Percentiles rank a stretch among this genome's conserved stretches.
These are phyloP conservation scores for Aspergillus spinulosporus DNA, from an alignment of 2,329 filamentous ascomycete species.

Conservation along the genomic window DNA sequence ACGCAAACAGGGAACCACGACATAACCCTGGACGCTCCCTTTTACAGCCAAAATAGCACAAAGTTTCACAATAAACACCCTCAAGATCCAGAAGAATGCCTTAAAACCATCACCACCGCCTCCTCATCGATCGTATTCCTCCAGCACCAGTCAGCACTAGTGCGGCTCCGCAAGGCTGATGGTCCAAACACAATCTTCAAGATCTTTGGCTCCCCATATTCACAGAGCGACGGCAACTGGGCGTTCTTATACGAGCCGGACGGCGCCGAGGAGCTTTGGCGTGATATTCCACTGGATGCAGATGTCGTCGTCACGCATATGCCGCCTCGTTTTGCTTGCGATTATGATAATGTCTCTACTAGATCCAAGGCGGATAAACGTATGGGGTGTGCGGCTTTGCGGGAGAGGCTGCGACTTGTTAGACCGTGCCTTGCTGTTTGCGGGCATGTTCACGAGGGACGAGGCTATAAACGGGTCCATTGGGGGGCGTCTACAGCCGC, in stretches of 20 bases:
- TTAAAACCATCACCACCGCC: slow-evolving; percentile 41
- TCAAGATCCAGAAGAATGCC: slow-evolving; percentile 49
- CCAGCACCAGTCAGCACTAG: slow-evolving; percentile 48
- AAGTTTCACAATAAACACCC: slow-evolving; percentile 47
- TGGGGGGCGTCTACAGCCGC: slow-evolving; percentile 39
- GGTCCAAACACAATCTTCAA: slow-evolving; percentile 53
- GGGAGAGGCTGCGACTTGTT: slow-evolving; percentile 46
- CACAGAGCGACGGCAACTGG: slow-evolving; percentile 50
- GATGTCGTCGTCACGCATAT: slow-evolving; percentile 60
- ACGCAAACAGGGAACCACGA: slow-evolving; percentile 57
- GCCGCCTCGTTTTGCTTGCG: slow-evolving; percentile 53
- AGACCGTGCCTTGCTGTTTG: slow-evolving; percentile 56
- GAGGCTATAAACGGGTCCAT: slow-evolving; percentile 54
- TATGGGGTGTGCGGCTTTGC: slow-evolving; percentile 54
- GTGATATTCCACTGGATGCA: slow-evolving; percentile 50
- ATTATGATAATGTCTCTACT: slow-evolving; percentile 33
- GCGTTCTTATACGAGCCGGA: slow-evolving; percentile 56
- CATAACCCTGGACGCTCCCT: slow-evolving; percentile 53
- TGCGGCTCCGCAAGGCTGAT: slow-evolving; percentile 47
- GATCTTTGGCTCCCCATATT: slow-evolving; percentile 61
- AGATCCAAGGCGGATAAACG: slow-evolving; percentile 18
- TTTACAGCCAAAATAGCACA: slow-evolving; percentile 46
- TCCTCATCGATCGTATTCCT: slow-evolving; percentile 54
- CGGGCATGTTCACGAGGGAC: slow-evolving; percentile 59
- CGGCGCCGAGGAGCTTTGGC: slow-evolving; percentile 49